Conservation (phyloP, 192 early-diverging fungal genomes). For the Phlyctochytrium planicorne region DNA sequence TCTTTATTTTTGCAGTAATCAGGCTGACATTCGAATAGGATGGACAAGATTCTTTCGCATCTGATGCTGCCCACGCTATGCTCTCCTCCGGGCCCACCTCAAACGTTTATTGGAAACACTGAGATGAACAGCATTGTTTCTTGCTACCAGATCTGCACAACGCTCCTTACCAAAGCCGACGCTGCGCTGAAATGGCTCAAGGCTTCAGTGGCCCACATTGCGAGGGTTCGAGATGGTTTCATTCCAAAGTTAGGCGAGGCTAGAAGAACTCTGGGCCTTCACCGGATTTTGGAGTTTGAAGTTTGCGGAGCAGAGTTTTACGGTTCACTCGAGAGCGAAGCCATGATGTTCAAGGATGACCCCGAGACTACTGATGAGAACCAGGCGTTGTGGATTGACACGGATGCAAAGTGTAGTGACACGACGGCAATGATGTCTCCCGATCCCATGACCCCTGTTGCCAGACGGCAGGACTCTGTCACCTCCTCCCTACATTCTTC, state of each 20-base stretch:
- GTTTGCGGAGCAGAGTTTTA: neutral
- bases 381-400: neutral
- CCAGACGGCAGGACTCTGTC: neutral
- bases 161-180: neutral
- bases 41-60: neutral
- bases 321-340: neutral
- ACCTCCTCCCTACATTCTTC: neutral
- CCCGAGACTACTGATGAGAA: too few species aligned
- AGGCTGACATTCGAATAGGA: neutral
- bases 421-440: neutral
- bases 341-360: neutral
- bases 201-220: neutral
- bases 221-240: neutral
- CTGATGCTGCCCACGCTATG: neutral
- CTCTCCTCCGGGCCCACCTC: too few species aligned
- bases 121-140: too few species aligned
- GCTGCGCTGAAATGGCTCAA: neutral
- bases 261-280: neutral
- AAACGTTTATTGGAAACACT: too few species aligned
- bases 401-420: neutral
- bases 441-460: neutral
- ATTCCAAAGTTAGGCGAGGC: neutral
- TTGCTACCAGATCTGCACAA: too few species aligned
- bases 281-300: neutral
- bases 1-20: too few species aligned